Percentiles rank a stretch among this genome's conserved stretches.
These are phyloP conservation scores for Oryza australiensis DNA, from an alignment of 176 grass and related monocot species.

Conservation along the genomic window DNA sequence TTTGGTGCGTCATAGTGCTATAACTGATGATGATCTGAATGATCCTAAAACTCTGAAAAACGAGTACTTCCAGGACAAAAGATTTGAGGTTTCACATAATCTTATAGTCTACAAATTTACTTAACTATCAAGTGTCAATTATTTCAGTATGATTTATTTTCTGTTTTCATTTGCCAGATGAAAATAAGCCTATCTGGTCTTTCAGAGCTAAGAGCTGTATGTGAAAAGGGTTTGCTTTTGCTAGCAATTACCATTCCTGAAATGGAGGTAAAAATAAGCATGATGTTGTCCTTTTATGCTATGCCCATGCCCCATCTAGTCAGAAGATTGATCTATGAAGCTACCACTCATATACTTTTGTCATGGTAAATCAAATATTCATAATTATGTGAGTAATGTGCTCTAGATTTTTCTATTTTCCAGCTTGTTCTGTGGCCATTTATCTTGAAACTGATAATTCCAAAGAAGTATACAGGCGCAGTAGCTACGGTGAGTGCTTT, in stretches of 20 bases:
- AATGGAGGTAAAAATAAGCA: conserved; percentile 80
- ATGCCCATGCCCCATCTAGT: conserved; percentile 10
- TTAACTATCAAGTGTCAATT: neutral
- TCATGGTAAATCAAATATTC: neutral
- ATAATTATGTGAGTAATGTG: conserved; percentile 21
- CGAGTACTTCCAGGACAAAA: conserved; percentile 85
- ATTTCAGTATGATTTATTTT: conserved; percentile 29
- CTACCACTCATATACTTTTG: conserved; percentile 8
- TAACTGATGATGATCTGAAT: conserved; percentile 71
- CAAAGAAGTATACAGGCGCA: conserved; percentile 85
- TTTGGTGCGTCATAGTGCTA: conserved; percentile 80
- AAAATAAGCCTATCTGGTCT: conserved; percentile 66
- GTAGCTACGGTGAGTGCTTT: conserved; percentile 69
- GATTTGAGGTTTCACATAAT: conserved; percentile 57
- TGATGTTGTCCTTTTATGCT: conserved; percentile 7
- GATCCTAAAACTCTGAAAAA: conserved; percentile 58
- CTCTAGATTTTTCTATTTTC: conserved; percentile 34
- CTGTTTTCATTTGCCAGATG: conserved; percentile 47
- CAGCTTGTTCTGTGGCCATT: conserved; percentile 98
- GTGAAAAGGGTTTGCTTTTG: conserved; percentile 96
- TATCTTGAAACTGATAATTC: conserved; percentile 94
- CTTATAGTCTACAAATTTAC: conserved; percentile 30
- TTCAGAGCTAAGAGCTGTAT: conserved; percentile 83
- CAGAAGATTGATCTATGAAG: conserved; percentile 1
- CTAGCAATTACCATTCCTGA: conserved; percentile 96